Evolutionary conservation across 495 filamentous ascomycete species (phyloP).

Genomic region (Penicillium taxi): DNA sequence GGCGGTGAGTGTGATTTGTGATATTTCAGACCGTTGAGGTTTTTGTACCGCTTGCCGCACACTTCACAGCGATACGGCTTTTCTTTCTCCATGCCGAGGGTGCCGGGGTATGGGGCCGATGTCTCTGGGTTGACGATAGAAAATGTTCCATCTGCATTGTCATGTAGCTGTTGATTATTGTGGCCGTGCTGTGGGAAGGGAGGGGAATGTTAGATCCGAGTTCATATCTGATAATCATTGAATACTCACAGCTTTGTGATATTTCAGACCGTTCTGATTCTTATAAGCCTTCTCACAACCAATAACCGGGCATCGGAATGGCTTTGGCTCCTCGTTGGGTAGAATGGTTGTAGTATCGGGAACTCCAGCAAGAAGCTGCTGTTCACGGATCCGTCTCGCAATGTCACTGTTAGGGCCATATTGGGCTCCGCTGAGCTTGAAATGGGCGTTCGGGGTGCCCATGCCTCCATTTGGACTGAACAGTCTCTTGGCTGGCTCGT

Average conservation of each 20-base stretch:
- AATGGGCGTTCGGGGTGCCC: slow-evolving; percentile 57
- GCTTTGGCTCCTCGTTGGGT: slow-evolving; percentile 74
- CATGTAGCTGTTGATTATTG: slow-evolving; percentile 88
- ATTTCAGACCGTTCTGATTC: slow-evolving; percentile 98
- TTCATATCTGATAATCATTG: not conserved
- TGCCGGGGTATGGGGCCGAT: slow-evolving; percentile 86
- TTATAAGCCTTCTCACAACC: slow-evolving; percentile 99
- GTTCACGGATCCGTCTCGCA: slow-evolving; percentile 59
- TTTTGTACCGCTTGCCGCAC: slow-evolving; percentile 99
- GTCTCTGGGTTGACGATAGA: slow-evolving; percentile 98
- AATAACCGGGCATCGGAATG: slow-evolving; percentile 94
- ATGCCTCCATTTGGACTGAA: slow-evolving; percentile 77
- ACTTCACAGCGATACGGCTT: slow-evolving; percentile 96
- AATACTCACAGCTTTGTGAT: slow-evolving; percentile 57
- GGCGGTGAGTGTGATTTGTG: slow-evolving; percentile 79
- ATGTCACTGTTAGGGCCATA: slow-evolving; percentile 69
- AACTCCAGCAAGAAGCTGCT: slow-evolving; percentile 63
- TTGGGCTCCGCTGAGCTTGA: slow-evolving; percentile 63
- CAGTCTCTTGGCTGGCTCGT: slow-evolving; percentile 89
- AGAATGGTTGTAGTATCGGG: slow-evolving; percentile 45
- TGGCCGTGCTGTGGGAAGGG: slow-evolving; percentile 82
- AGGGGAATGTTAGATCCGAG: slow-evolving; percentile 9
- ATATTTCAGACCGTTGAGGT: slow-evolving; percentile 92
- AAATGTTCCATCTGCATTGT: slow-evolving; percentile 93
- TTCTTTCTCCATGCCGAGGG: slow-evolving; percentile 98